These are phyloP conservation scores for Mortierella sp. DNA, from an alignment of 371 early-diverging fungal genomes.

Conservation along the genomic window DNA sequence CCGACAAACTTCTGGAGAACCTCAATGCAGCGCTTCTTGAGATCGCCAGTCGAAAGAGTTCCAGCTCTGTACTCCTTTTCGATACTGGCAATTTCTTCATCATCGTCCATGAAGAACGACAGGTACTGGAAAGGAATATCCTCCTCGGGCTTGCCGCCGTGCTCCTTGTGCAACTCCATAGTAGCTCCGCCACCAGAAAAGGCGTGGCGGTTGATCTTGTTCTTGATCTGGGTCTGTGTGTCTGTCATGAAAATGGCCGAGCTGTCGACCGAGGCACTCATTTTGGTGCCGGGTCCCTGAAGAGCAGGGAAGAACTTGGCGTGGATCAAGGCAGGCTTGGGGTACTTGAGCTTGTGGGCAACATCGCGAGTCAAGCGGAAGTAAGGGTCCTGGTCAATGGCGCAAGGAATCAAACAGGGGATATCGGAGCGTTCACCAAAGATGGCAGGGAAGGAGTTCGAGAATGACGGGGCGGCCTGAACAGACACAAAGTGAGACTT, in stretches of 20 bases:
- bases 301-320: conserved; percentile 98
- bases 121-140: conserved; percentile 99
- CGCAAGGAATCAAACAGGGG: conserved; percentile 98
- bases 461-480: conserved; percentile 97
- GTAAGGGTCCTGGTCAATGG: conserved; percentile 99
- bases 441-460: conserved; percentile 96
- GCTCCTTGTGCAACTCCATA: conserved; percentile 89
- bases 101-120: conserved; percentile 98
- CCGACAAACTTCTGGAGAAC: conserved; percentile 88
- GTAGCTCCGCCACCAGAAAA: conserved; percentile 98
- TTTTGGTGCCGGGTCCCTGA: conserved; percentile 98
- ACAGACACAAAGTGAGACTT: conserved; percentile 93
- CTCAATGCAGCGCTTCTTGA: conserved; percentile 96
- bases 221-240: conserved; percentile 95
- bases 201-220: conserved; percentile 98
- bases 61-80: conserved; percentile 89
- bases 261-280: conserved; percentile 95
- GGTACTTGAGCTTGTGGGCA: conserved; percentile 94
- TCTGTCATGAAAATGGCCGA: conserved; percentile 98
- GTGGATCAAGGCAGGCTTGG: conserved; percentile 97
- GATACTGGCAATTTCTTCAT: conserved; percentile 89
- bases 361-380: conserved; percentile 99
- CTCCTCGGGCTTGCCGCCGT: conserved; percentile 98
- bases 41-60: conserved; percentile 91
- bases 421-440: conserved; percentile 93